These are phyloP conservation scores for Neurospora sp. DNA, from an alignment of 495 filamentous ascomycete species.

Conservation along the genomic window DNA sequence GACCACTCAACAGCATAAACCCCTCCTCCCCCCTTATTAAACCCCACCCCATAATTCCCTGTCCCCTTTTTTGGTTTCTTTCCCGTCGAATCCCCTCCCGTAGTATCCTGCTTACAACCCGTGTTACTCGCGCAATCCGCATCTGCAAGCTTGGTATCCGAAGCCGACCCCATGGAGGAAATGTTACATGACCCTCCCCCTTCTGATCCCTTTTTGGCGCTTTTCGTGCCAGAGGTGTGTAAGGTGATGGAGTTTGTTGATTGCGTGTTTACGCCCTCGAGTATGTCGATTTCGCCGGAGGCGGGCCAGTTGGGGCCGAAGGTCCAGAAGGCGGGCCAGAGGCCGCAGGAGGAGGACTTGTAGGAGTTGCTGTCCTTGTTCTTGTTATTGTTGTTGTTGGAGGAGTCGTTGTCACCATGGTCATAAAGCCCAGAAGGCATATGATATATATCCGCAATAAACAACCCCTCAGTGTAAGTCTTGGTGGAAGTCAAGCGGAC, in stretches of 20 bases:
- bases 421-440: constrained; percentile 51
- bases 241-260: constrained; percentile 59
- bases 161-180: constrained; percentile 33
- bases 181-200: constrained; percentile 39
- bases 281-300: constrained; percentile 83
- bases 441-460: constrained; percentile 65
- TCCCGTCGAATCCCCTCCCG: constrained; percentile 11
- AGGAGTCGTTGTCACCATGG: not conserved
- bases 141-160: constrained; percentile 33
- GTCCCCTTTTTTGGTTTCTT: constrained; percentile 10
- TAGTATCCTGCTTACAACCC: constrained; percentile 39
- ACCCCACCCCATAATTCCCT: constrained; percentile 52
- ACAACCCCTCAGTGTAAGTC: constrained; percentile 56
- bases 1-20: constrained; percentile 70
- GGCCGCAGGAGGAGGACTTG: constrained; percentile 41
- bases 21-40: constrained; percentile 66
- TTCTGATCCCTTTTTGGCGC: not conserved
- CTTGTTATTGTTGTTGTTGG: too few relatives aligned
- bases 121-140: constrained; percentile 38
- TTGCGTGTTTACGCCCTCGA: constrained; percentile 72
- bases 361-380: not conserved
- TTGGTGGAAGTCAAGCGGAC: constrained; percentile 61
- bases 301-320: constrained; percentile 66
- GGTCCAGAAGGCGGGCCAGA: constrained; percentile 57
- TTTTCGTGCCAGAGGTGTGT: constrained; percentile 51